These are phyloP conservation scores for Mycena filopes DNA, from an alignment of 768 basidiomycete species.

Conservation along the genomic window DNA sequence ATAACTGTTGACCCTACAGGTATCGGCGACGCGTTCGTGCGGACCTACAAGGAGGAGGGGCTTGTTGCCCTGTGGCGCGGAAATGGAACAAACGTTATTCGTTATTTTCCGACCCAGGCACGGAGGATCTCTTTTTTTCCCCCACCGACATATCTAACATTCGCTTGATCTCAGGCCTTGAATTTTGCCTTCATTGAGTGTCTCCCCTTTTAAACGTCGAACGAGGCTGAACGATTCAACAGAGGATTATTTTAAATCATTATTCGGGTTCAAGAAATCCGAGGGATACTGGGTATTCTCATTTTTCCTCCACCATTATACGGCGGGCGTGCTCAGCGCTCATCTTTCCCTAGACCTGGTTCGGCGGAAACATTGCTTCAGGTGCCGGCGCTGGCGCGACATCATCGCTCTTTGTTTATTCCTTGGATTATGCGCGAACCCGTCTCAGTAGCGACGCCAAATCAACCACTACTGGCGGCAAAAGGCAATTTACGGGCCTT, in stretches of 20 bases:
- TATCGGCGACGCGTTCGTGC: conserved; percentile 76
- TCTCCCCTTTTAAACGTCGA: no score
- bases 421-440: conserved; percentile 89
- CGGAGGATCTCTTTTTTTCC: no score
- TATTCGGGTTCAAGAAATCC: conserved; percentile 87
- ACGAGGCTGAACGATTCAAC: conserved; percentile 16
- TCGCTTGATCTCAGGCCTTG: no score
- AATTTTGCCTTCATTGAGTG: conserved; percentile 91
- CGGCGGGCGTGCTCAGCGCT: not conserved
- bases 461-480: conserved; percentile 73
- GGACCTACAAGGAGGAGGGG: conserved; percentile 86
- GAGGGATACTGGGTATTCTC: conserved; percentile 78
- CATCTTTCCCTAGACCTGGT: conserved; percentile 59
- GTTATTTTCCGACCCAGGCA: conserved; percentile 76
- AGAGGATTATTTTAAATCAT: conserved; percentile 89
- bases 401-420: conserved; percentile 89
- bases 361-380: conserved; percentile 84
- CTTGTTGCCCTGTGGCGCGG: conserved; percentile 85
- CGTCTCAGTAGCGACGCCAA: conserved; percentile 88
- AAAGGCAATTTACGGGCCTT: conserved; percentile 88
- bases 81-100: conserved; percentile 78
- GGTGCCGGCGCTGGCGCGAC: conserved; percentile 91
- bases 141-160: no score
- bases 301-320: not conserved
- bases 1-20: conserved; percentile 39